A percentile compares a stretch with the other conserved stretches of the same genome.
phyloP scores from a whole-genome alignment of 2,329 filamentous ascomycete species.

The Sclerotinia glacialis region DNA sequence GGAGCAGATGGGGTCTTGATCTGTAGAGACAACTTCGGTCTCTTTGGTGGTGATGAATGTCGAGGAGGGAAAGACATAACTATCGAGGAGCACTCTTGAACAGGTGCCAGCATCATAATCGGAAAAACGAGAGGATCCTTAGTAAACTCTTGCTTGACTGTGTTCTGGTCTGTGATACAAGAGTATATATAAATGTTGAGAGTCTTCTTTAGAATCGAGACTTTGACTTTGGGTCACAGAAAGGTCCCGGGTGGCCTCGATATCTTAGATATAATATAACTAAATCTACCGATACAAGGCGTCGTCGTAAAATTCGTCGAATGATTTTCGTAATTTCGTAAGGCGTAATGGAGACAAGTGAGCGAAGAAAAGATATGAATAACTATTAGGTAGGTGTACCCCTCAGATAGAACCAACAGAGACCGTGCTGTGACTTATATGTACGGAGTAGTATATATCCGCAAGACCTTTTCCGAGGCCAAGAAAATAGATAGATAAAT shows the following conservation, averaged over 20 bases:
- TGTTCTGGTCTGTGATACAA: background rate
- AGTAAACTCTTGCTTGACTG: background rate
- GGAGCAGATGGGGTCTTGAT: constrained; percentile 48
- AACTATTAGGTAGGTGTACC: background rate
- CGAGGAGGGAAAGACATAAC: constrained; percentile 35
- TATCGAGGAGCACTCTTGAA: constrained; percentile 30
- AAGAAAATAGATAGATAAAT: constrained; percentile 8
- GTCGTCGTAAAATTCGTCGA: constrained; percentile 7
- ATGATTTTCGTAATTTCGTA: constrained; percentile 15
- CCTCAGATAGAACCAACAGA: background rate
- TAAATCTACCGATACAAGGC: constrained; percentile 3
- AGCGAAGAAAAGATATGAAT: background rate
- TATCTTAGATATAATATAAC: constrained; percentile 1
- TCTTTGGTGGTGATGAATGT: constrained; percentile 36
- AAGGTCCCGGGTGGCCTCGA: constrained; percentile 16
- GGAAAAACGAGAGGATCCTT: constrained; percentile 21
- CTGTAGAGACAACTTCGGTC: constrained; percentile 56
- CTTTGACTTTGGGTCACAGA: constrained; percentile 22
- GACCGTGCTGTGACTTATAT: constrained; percentile 17
- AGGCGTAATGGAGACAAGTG: constrained; percentile 4
- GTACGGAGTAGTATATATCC: constrained; percentile 1
- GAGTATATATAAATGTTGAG: constrained; percentile 1
- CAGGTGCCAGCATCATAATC: constrained; percentile 36
- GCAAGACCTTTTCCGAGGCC: background rate
- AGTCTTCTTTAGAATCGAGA: background rate